Evolutionary conservation across 148 eudicot species (phyloP).

Genomic region (Salicornia ramosissima): DNA sequence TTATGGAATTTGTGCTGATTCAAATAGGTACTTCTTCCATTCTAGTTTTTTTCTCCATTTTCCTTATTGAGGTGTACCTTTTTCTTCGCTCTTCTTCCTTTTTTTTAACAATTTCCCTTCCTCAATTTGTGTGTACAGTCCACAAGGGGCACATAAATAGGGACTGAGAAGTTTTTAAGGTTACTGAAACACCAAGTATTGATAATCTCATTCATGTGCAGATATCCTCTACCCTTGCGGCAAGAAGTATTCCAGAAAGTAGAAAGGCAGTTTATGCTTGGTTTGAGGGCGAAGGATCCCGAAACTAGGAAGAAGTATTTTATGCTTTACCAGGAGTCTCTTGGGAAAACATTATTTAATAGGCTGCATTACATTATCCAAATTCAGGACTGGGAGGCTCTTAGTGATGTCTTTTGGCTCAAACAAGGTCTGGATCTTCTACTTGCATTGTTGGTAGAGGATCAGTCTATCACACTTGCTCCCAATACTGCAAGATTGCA

Average conservation of each 20-base stretch:
- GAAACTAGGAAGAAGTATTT: conserved; percentile 78
- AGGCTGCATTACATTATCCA: conserved; percentile 90
- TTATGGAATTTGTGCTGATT: conserved; percentile 90
- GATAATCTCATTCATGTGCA: conserved; percentile 35
- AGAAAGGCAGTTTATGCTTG: conserved; percentile 93
- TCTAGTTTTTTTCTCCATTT: too few relatives aligned
- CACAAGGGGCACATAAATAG: too few relatives aligned
- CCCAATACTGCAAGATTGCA: conserved; percentile 93
- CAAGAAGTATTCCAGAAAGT: conserved; percentile 93
- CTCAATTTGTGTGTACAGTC: too few relatives aligned
- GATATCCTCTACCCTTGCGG: conserved; percentile 65
- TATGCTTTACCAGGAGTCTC: conserved; percentile 80
- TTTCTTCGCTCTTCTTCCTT: too few relatives aligned
- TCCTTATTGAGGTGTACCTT: too few relatives aligned
- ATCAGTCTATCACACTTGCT: conserved; percentile 87
- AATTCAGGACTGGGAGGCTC: conserved; percentile 95
- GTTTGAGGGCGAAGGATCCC: conserved; percentile 94
- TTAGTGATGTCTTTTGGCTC: conserved; percentile 97
- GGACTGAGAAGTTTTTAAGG: neutral
- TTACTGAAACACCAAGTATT: conserved; percentile 8
- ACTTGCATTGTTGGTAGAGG: conserved; percentile 90
- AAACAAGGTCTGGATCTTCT: conserved; percentile 99
- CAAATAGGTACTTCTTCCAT: conserved; percentile 55
- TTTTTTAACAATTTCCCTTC: too few relatives aligned
- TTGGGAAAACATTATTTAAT: conserved; percentile 72